A percentile compares a stretch with the other conserved stretches of the same genome.
Conservation (phyloP, 441 rosid species). For the Macaranga tanarius region DNA sequence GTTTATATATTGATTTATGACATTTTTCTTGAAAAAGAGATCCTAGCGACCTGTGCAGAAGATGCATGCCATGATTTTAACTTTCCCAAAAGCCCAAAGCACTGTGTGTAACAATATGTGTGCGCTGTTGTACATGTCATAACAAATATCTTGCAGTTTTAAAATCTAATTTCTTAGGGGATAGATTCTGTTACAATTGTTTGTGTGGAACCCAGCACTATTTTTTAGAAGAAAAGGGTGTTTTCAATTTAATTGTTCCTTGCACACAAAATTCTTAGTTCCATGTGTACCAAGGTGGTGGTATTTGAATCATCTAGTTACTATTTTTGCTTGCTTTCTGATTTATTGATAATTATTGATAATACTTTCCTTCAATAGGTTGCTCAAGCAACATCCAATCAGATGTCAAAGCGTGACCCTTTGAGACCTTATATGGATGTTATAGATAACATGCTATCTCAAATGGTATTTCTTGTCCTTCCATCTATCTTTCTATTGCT, state of each 20-base stretch:
- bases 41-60: not conserved
- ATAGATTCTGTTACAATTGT: not conserved
- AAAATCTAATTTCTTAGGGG: not conserved
- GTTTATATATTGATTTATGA: not conserved
- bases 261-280: not conserved
- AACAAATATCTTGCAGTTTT: not conserved
- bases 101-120: not conserved
- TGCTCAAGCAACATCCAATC: slow-evolving; percentile 98
- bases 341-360: not conserved
- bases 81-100: slow-evolving; percentile 2
- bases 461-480: slow-evolving; percentile 59
- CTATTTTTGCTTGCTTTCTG: not conserved
- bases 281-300: not conserved
- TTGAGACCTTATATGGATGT: slow-evolving; percentile 96
- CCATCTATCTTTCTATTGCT: not conserved
- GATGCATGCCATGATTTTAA: not conserved
- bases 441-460: slow-evolving; percentile 80
- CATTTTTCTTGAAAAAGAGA: not conserved
- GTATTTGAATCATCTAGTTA: not conserved
- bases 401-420: slow-evolving; percentile 99
- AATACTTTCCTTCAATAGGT: slow-evolving; percentile 48
- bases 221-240: not conserved
- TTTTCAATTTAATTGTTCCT: not conserved
- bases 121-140: not conserved
- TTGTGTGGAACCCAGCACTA: not conserved